A percentile compares a stretch with the other conserved stretches of the same genome.
These are phyloP conservation scores for Eucalyptus coolabah DNA, from an alignment of 345 rosid species.

Conservation along the genomic window DNA sequence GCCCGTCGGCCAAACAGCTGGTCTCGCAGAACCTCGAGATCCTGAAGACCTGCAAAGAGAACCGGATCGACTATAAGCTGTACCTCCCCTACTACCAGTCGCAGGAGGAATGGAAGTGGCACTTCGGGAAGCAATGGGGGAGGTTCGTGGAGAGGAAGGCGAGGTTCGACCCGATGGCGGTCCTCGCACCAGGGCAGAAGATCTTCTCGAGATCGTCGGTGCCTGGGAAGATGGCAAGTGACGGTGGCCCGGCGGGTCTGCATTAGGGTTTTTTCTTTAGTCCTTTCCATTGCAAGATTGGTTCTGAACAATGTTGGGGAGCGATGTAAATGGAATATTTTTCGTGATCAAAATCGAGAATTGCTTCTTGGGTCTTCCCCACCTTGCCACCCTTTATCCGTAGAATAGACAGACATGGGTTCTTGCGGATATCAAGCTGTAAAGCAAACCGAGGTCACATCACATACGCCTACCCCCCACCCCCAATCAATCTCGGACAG, in stretches of 20 bases:
- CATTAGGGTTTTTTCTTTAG: not conserved
- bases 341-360: not conserved
- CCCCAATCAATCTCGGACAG: not conserved
- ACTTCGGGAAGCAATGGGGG: conserved; percentile 73
- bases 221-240: not conserved
- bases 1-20: conserved; percentile 26
- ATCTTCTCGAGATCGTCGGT: conserved; percentile 31
- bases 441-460: not conserved
- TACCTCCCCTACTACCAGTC: conserved; percentile 85
- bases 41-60: conserved; percentile 30
- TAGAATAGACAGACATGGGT: not conserved
- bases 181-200: conserved; percentile 92
- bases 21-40: conserved; percentile 62
- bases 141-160: conserved; percentile 55
- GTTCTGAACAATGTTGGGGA: not conserved
- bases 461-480: not conserved
- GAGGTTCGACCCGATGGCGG: conserved; percentile 69
- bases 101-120: conserved; percentile 66
- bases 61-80: conserved; percentile 59
- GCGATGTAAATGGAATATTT: not conserved
- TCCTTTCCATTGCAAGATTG: not conserved
- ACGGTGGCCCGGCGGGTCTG: not conserved
- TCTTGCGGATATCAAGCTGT: not conserved
- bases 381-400: not conserved
- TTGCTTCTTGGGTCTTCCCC: not conserved